Conservation (phyloP, 176 grass and related monocot genomes). For the Zoysia pacifica region DNA sequence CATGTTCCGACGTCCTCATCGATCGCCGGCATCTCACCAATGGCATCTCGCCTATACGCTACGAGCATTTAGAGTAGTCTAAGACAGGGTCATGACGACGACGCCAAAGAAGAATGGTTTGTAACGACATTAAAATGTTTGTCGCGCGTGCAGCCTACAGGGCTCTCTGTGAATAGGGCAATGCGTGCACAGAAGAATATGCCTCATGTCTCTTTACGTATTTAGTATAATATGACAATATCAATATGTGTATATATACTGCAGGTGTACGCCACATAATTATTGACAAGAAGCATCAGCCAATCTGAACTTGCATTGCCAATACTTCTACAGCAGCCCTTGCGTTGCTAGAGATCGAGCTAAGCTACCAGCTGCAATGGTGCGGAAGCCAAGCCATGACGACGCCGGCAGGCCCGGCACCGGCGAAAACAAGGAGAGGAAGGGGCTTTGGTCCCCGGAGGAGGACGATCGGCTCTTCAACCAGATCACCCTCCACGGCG, state of each 20-base stretch:
- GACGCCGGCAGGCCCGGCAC: not conserved
- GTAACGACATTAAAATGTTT: not conserved
- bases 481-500: constrained; percentile 51
- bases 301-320: not conserved
- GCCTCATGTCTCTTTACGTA: not conserved
- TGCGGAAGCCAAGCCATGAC: constrained; percentile 17
- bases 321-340: too few species aligned
- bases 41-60: not conserved
- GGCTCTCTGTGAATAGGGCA: constrained; percentile 1
- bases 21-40: too few species aligned
- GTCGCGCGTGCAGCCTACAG: not conserved
- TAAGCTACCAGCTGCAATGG: constrained; percentile 10
- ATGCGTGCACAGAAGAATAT: constrained; percentile 3
- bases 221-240: not conserved
- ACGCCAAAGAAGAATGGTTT: not conserved
- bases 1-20: too few species aligned
- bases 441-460: constrained; percentile 60
- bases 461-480: constrained; percentile 59
- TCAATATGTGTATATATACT: not conserved
- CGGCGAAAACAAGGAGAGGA: constrained; percentile 44
- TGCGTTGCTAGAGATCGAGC: too few species aligned
- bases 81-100: constrained; percentile 22
- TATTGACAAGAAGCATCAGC: not conserved
- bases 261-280: constrained; percentile 16
- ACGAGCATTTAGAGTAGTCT: not conserved